Evolutionary conservation across 129 eudicot species (phyloP).

Genomic region (Glebionis coronaria): DNA sequence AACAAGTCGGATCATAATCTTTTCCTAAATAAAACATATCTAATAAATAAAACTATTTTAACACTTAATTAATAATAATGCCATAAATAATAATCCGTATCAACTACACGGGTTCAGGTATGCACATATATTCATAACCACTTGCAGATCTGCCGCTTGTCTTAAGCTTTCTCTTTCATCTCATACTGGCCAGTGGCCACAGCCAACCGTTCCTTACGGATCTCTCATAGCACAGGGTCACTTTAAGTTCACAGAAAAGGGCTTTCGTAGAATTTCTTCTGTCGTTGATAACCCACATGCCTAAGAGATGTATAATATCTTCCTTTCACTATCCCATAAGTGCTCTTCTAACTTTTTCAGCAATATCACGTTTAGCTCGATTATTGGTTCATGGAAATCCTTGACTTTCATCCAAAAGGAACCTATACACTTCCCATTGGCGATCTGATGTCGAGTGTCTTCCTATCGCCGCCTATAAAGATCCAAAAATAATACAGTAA

Average conservation of each 20-base stretch:
- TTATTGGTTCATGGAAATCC: conserved; percentile 38
- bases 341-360: conserved; percentile 61
- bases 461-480: conserved; percentile 81
- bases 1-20: no score
- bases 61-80: no score
- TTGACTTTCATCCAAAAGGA: conserved; percentile 66
- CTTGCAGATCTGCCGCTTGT: no score
- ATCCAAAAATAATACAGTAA: not conserved
- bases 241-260: not conserved
- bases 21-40: no score
- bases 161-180: not conserved
- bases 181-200: not conserved
- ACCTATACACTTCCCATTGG: conserved; percentile 87
- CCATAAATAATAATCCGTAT: no score
- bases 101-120: no score
- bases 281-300: not conserved
- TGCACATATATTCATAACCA: no score
- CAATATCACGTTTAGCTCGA: conserved; percentile 51
- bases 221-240: not conserved
- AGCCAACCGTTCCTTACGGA: not conserved
- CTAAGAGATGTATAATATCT: not conserved
- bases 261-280: not conserved
- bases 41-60: no score
- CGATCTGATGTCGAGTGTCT: conserved; percentile 64
- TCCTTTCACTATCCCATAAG: conserved; percentile 75